Conservation (phyloP, 495 filamentous ascomycete genomes). For the Penicillium canariense region DNA sequence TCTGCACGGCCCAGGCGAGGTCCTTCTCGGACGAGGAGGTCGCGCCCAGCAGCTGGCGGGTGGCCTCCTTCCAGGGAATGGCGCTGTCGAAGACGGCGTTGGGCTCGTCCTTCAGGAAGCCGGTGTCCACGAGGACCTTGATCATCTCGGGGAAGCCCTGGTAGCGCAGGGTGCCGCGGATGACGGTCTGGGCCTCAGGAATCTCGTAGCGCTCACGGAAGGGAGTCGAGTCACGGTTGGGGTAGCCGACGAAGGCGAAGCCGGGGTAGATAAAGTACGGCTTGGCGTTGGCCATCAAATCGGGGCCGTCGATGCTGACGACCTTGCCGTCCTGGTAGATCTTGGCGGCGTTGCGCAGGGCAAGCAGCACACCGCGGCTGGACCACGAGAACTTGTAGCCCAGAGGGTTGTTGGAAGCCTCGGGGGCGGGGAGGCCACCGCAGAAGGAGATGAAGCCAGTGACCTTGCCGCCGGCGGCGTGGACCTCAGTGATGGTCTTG, state of each 20-base stretch:
- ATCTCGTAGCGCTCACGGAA: constrained; percentile 90
- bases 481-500: constrained; percentile 78
- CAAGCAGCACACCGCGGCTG: constrained; percentile 81
- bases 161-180: constrained; percentile 77
- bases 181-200: constrained; percentile 63
- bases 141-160: constrained; percentile 86
- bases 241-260: constrained; percentile 88
- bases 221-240: constrained; percentile 84
- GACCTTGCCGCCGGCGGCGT: constrained; percentile 84
- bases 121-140: constrained; percentile 79
- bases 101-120: constrained; percentile 71
- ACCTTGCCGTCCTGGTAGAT: constrained; percentile 78
- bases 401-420: constrained; percentile 83
- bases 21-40: constrained; percentile 60
- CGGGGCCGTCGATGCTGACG: constrained; percentile 55
- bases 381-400: constrained; percentile 97
- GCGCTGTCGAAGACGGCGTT: constrained; percentile 58
- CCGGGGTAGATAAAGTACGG: constrained; percentile 90
- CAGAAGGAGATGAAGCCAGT: constrained; percentile 82
- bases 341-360: constrained; percentile 79
- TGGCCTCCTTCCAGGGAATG: constrained; percentile 77
- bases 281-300: constrained; percentile 84
- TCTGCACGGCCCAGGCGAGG: constrained; percentile 66
- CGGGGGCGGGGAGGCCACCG: constrained; percentile 80
- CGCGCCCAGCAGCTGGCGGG: constrained; percentile 68